These are phyloP conservation scores for Diplogelasinospora grovesii DNA, from an alignment of 495 filamentous ascomycete genomes.

Conservation along the genomic window DNA sequence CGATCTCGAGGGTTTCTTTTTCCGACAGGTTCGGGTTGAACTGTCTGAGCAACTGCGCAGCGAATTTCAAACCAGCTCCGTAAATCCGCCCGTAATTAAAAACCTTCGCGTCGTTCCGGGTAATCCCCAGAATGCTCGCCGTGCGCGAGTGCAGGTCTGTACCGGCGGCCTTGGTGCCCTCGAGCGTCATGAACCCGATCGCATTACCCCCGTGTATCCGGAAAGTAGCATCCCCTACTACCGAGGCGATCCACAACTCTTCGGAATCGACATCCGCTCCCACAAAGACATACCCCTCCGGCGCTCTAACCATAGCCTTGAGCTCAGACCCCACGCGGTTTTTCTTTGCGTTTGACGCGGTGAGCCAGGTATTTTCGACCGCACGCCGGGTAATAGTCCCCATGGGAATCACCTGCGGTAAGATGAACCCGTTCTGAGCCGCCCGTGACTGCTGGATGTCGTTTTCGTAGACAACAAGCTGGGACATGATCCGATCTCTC, in stretches of 20 bases:
- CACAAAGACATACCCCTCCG: slow-evolving; percentile 85
- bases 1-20: slow-evolving; percentile 63
- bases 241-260: slow-evolving; percentile 95
- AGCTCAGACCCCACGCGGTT: slow-evolving; percentile 96
- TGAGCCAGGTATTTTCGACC: slow-evolving; percentile 97
- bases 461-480: slow-evolving; percentile 84
- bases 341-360: slow-evolving; percentile 89
- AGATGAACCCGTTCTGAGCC: slow-evolving; percentile 59
- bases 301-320: slow-evolving; percentile 93
- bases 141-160: slow-evolving; percentile 96
- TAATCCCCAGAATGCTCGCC: slow-evolving; percentile 84
- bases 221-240: slow-evolving; percentile 92
- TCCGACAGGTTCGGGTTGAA: slow-evolving; percentile 85
- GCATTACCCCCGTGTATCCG: slow-evolving; percentile 91
- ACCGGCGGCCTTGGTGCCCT: slow-evolving; percentile 87
- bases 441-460: slow-evolving; percentile 34
- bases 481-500: slow-evolving; percentile 80
- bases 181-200: slow-evolving; percentile 97
- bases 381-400: slow-evolving; percentile 94
- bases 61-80: slow-evolving; percentile 90
- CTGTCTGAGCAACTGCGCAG: slow-evolving; percentile 78
- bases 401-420: slow-evolving; percentile 99
- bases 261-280: slow-evolving; percentile 98
- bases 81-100: slow-evolving; percentile 99
- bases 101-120: slow-evolving; percentile 89